Conservation (phyloP, 495 filamentous ascomycete genomes). For the Daldinia vernicosa region DNA sequence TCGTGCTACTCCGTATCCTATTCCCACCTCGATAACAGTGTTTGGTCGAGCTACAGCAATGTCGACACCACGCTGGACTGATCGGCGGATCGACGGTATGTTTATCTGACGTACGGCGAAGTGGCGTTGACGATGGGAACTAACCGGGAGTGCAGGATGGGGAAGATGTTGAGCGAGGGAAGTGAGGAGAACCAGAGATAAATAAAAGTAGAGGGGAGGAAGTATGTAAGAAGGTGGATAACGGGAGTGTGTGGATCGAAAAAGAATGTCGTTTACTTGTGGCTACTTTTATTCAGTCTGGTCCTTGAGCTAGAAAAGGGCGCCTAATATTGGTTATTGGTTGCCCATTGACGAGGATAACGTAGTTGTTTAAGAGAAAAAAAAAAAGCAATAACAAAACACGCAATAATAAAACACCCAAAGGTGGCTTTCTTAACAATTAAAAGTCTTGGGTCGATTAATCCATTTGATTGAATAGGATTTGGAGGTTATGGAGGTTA, state of each 20-base stretch:
- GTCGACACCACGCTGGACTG: neutral
- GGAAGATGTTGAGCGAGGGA: neutral
- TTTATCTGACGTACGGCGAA: conserved; percentile 1
- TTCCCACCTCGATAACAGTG: neutral
- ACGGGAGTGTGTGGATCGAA: conserved; percentile 24
- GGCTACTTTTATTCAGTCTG: conserved; percentile 20
- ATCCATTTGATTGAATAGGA: conserved; percentile 16
- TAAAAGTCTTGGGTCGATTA: neutral
- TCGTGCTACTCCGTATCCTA: conserved; percentile 1
- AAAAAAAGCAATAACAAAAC: neutral
- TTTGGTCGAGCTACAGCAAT: neutral
- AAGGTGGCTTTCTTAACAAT: neutral
- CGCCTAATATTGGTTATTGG: conserved; percentile 23
- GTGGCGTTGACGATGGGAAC: conserved; percentile 1
- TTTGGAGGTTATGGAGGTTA: neutral
- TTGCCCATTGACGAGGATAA: conserved; percentile 20
- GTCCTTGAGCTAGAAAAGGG: conserved; percentile 17
- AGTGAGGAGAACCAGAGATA: neutral
- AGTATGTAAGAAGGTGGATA: conserved; percentile 33
- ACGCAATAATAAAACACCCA: too few relatives aligned
- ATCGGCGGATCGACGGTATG: neutral
- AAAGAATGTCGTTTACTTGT: conserved; percentile 33
- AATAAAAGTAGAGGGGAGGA: conserved; percentile 3
- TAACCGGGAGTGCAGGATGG: neutral
- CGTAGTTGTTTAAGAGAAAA: conserved; percentile 3